phyloP scores from a whole-genome alignment of 257 asterid species.

The Coffea eugenioides region DNA sequence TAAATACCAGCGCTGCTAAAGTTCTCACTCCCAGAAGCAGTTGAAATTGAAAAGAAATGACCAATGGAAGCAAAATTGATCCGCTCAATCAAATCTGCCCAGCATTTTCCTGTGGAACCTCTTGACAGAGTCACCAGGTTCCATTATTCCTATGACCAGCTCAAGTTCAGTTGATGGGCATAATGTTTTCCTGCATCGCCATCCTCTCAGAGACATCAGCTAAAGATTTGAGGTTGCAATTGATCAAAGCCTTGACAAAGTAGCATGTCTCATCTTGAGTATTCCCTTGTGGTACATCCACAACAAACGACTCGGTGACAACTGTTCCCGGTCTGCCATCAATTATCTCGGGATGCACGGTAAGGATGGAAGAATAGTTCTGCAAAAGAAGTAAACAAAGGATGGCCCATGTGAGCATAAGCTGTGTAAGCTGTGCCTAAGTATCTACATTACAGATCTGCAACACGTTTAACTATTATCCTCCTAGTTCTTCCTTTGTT shows the following conservation, averaged over 20 bases:
- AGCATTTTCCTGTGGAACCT: neutral
- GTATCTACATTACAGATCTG: neutral
- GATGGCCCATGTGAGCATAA: neutral
- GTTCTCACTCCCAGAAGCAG: conserved; percentile 5
- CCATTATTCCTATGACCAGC: neutral
- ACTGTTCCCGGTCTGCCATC: conserved; percentile 61
- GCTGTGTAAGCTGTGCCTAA: neutral
- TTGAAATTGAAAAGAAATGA: neutral
- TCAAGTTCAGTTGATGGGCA: conserved; percentile 13
- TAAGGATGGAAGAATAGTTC: conserved; percentile 77
- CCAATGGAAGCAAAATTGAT: too few species aligned
- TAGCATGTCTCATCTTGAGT: conserved; percentile 79
- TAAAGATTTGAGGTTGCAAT: conserved; percentile 77
- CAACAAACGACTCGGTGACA: conserved; percentile 72
- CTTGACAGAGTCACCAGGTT: neutral
- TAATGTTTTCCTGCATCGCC: conserved; percentile 45
- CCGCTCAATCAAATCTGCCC: neutral
- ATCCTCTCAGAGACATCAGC: conserved; percentile 80
- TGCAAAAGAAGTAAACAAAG: conserved; percentile 27
- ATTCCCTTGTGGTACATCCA: conserved; percentile 83
- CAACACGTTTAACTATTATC: neutral
- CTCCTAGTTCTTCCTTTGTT: neutral
- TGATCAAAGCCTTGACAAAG: conserved; percentile 76
- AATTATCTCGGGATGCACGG: conserved; percentile 63
- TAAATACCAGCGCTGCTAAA: neutral